These are phyloP conservation scores for Carnegiea gigantea DNA, from an alignment of 179 eudicot genomes.

Conservation along the genomic window DNA sequence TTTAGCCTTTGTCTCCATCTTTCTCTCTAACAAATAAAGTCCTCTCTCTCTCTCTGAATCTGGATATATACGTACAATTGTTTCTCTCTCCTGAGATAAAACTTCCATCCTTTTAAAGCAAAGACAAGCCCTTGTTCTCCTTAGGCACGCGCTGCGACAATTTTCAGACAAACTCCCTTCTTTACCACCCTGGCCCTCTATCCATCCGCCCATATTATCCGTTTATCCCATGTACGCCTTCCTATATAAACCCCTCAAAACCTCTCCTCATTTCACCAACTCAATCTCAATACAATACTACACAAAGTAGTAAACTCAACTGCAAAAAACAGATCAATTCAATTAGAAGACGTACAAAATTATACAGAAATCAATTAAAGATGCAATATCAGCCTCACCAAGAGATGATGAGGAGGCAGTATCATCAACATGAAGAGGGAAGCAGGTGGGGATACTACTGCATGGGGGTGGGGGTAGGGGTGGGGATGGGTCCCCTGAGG, in stretches of 20 bases:
- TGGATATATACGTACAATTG: background rate
- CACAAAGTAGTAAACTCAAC: background rate
- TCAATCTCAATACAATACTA: background rate
- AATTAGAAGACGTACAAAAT: too few relatives aligned
- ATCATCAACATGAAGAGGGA: constrained; percentile 27
- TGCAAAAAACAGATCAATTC: too few relatives aligned
- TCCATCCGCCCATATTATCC: constrained; percentile 1
- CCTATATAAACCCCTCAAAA: background rate
- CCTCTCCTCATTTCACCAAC: constrained; percentile 1
- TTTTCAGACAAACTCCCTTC: constrained; percentile 31
- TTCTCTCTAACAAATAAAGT: background rate
- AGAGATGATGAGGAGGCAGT: constrained; percentile 30
- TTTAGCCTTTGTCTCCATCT: constrained; percentile 7
- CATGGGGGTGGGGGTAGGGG: background rate
- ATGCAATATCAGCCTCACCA: background rate
- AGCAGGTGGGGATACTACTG: constrained; percentile 45
- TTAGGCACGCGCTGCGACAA: constrained; percentile 49
- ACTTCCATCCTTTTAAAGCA: constrained; percentile 22
- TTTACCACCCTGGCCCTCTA: constrained; percentile 17
- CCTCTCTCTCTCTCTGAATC: background rate
- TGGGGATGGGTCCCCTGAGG: constrained; percentile 19
- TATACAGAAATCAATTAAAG: background rate
- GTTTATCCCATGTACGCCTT: too few relatives aligned
- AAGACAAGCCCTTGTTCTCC: constrained; percentile 12
- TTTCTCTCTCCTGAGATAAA: background rate